phyloP scores from a whole-genome alignment of 495 filamentous ascomycete species.

The Jackrogersella multiformis region DNA sequence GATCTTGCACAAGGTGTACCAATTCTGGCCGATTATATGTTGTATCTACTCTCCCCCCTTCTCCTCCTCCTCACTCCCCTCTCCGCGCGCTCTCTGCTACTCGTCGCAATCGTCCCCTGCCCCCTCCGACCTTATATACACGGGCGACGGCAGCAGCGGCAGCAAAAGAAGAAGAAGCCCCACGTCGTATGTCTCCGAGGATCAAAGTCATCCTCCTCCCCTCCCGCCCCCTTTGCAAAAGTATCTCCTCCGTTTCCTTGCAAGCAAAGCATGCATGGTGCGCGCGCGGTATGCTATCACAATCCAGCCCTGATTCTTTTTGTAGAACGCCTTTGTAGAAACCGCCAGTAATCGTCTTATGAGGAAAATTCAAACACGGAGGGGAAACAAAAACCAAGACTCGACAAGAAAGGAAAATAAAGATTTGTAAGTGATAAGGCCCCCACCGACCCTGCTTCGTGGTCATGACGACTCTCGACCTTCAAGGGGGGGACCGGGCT shows the following conservation, averaged over 20 bases:
- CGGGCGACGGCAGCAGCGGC: constrained; percentile 15
- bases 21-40: constrained; percentile 45
- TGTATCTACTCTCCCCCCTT: constrained; percentile 31
- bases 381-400: constrained; percentile 14
- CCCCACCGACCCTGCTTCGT: constrained; percentile 20
- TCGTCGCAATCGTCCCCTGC: constrained; percentile 14
- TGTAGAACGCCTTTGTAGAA: constrained; percentile 31
- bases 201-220: background rate
- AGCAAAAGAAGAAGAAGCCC: background rate
- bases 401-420: constrained; percentile 20
- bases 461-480: constrained; percentile 20
- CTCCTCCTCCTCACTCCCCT: background rate
- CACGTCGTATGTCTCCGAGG: background rate
- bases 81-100: background rate
- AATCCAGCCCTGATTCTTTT: constrained; percentile 37
- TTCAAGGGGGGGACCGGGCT: constrained; percentile 14
- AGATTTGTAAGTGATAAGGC: constrained; percentile 39
- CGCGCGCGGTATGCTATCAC: constrained; percentile 36
- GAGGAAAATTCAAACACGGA: constrained; percentile 11
- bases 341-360: constrained; percentile 1
- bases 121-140: constrained; percentile 33
- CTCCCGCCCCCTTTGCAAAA: background rate
- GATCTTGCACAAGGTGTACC: constrained; percentile 32
- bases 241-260: background rate
- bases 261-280: too few relatives aligned